A percentile compares a stretch with the other conserved stretches of the same genome.
Evolutionary conservation across 1,284 basidiomycete species (phyloP).

Genomic region (Ceratobasidium sp.): DNA sequence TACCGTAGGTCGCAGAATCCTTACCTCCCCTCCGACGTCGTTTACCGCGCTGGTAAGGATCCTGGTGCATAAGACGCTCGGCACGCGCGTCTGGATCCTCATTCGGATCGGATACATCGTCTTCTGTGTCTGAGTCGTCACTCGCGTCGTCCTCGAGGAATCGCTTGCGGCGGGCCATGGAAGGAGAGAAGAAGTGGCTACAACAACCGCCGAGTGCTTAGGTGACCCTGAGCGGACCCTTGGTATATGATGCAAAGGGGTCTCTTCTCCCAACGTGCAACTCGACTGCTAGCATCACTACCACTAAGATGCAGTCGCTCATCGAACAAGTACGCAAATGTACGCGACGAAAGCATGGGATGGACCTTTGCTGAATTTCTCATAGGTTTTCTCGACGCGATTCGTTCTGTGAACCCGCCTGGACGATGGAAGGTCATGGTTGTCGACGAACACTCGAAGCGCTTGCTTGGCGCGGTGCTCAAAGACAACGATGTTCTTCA

Average conservation of each 20-base stretch:
- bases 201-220: conserved; percentile 8
- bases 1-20: conserved; percentile 80
- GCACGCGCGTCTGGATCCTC: conserved; percentile 71
- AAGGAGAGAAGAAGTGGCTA: conserved; percentile 16
- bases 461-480: conserved; percentile 82
- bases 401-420: conserved; percentile 79
- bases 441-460: conserved; percentile 90
- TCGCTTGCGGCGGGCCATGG: conserved; percentile 84
- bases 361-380: not conserved
- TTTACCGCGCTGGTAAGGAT: conserved; percentile 76
- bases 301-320: conserved; percentile 32
- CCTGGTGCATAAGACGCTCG: conserved; percentile 78
- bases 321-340: conserved; percentile 41
- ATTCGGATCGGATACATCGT: conserved; percentile 52
- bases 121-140: conserved; percentile 53
- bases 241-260: conserved; percentile 20
- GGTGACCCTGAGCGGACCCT: conserved; percentile 19
- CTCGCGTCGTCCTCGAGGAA: conserved; percentile 76
- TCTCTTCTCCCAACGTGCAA: conserved; percentile 12
- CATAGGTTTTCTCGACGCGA: conserved; percentile 77
- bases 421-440: conserved; percentile 96
- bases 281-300: conserved; percentile 27
- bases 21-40: conserved; percentile 65
- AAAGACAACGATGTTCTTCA: conserved; percentile 92
- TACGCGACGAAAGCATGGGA: not conserved